Conservation (phyloP, 225 moss, liverwort and hornwort genomes). For the Pleurozium schreberi region DNA sequence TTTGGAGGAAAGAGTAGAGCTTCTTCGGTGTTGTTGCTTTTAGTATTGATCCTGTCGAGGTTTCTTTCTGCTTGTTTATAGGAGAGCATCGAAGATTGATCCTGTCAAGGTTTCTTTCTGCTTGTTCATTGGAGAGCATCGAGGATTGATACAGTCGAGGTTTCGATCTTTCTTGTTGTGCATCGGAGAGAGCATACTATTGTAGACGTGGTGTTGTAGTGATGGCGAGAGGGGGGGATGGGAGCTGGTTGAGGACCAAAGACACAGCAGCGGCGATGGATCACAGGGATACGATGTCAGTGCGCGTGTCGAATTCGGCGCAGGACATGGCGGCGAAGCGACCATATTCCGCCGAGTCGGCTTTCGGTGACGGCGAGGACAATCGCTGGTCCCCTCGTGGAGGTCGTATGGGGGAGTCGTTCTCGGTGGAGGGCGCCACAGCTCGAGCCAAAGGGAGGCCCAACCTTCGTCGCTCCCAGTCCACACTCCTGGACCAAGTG, state of each 20-base stretch:
- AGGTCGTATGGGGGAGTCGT: not conserved
- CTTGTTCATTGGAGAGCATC: not conserved
- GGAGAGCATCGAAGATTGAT: not conserved
- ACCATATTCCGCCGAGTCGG: not conserved
- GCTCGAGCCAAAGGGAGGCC: not conserved
- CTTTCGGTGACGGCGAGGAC: slow-evolving; percentile 10
- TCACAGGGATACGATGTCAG: slow-evolving; percentile 10
- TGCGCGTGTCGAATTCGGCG: slow-evolving; percentile 7
- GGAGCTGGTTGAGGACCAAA: slow-evolving; percentile 24
- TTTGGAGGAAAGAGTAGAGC: not conserved
- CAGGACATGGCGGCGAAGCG: slow-evolving; percentile 1
- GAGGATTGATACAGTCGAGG: not conserved
- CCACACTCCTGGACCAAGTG: not conserved
- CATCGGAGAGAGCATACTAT: not conserved
- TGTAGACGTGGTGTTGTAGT: not conserved
- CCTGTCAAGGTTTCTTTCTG: not conserved
- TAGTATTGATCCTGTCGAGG: not conserved
- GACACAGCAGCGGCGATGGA: not conserved
- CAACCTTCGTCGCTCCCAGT: not conserved
- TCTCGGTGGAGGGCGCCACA: not conserved
- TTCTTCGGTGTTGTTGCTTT: not conserved
- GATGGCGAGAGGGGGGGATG: slow-evolving; percentile 16
- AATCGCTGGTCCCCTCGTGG: slow-evolving; percentile 13
- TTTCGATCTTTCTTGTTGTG: not conserved
- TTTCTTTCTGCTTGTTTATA: not conserved